A percentile compares a stretch with the other conserved stretches of the same genome.
These are phyloP conservation scores for Candida odintsovae DNA, from an alignment of 805 yeast species.

Conservation along the genomic window DNA sequence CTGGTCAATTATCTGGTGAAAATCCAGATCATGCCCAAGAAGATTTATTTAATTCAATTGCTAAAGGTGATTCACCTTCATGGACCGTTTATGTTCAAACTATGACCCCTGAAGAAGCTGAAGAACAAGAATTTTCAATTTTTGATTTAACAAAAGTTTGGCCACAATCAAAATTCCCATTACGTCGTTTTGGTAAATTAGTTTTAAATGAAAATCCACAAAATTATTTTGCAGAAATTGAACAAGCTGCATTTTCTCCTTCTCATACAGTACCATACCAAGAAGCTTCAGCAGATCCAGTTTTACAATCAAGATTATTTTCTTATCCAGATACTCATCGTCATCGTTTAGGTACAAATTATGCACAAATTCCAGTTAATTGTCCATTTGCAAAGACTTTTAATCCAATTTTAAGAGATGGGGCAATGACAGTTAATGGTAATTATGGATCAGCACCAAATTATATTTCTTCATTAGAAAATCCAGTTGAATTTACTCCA, in stretches of 20 bases:
- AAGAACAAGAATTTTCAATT: slow-evolving; percentile 70
- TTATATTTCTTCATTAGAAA: slow-evolving; percentile 51
- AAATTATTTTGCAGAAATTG: slow-evolving; percentile 84
- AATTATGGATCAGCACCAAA: slow-evolving; percentile 77
- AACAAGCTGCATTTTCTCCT: slow-evolving; percentile 83
- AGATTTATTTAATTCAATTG: slow-evolving; percentile 76
- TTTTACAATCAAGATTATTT: slow-evolving; percentile 73
- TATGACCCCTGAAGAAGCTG: slow-evolving; percentile 80
- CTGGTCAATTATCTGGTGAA: slow-evolving; percentile 59
- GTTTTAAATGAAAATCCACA: slow-evolving; percentile 77
- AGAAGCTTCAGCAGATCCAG: slow-evolving; percentile 82
- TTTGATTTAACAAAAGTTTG: slow-evolving; percentile 90
- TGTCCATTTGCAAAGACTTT: slow-evolving; percentile 62
- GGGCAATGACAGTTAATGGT: slow-evolving; percentile 63
- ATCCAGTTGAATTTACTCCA: slow-evolving; percentile 24
- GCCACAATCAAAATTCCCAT: slow-evolving; percentile 84
- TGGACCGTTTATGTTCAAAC: slow-evolving; percentile 86
- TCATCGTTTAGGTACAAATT: slow-evolving; percentile 71
- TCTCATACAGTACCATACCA: slow-evolving; percentile 80
- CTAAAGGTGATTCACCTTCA: slow-evolving; percentile 69
- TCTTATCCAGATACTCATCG: slow-evolving; percentile 85
- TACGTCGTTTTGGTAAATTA: slow-evolving; percentile 79
- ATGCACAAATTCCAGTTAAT: slow-evolving; percentile 82
- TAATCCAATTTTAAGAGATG: slow-evolving; percentile 79
- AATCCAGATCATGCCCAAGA: slow-evolving; percentile 81